These are phyloP conservation scores for Rosa lucieae DNA, from an alignment of 306 rosid species.

Conservation along the genomic window DNA sequence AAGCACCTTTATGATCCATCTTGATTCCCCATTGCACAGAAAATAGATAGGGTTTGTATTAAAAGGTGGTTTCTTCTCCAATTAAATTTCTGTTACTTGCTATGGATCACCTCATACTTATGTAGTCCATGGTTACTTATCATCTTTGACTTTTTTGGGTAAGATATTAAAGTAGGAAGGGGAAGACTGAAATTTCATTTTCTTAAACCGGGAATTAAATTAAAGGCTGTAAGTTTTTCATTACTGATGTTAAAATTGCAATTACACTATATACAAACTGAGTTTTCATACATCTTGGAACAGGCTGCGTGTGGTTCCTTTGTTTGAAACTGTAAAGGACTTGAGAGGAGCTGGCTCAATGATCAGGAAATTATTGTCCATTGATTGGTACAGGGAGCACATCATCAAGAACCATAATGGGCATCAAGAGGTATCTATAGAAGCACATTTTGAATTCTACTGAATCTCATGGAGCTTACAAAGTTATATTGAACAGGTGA, in stretches of 20 bases:
- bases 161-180: not conserved
- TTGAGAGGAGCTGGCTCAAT: constrained; percentile 86
- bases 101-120: not conserved
- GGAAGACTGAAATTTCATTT: not conserved
- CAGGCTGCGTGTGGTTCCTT: constrained; percentile 94
- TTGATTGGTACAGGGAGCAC: constrained; percentile 89
- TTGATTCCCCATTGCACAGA: not conserved
- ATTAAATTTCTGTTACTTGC: not conserved
- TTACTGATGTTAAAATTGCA: not conserved
- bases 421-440: constrained; percentile 74
- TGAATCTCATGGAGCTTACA: constrained; percentile 21
- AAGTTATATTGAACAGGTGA: constrained; percentile 60
- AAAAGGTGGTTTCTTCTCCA: not conserved
- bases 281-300: constrained; percentile 19
- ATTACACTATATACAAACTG: constrained; percentile 7
- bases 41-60: not conserved
- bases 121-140: not conserved
- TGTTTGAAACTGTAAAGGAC: constrained; percentile 94
- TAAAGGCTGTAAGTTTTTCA: not conserved
- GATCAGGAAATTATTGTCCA: constrained; percentile 72
- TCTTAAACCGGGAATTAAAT: not conserved
- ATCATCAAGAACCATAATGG: constrained; percentile 72
- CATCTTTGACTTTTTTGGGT: constrained; percentile 1
- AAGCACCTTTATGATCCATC: not conserved
- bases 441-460: constrained; percentile 3